Evolutionary conservation across 345 rosid genomes (phyloP).

Genomic region (Eucalyptus victrix): DNA sequence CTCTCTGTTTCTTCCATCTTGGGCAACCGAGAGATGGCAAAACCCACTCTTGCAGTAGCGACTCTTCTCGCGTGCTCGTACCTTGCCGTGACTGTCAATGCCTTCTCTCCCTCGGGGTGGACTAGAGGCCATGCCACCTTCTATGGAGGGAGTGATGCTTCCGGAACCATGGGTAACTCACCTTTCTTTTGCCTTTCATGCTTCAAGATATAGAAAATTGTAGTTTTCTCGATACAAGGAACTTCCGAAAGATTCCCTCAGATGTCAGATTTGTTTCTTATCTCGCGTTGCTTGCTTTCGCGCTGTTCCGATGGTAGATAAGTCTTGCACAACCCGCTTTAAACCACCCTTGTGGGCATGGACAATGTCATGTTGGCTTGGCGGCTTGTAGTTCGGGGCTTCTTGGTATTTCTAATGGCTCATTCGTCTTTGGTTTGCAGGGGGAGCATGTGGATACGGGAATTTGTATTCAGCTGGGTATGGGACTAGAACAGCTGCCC

Average conservation of each 20-base stretch:
- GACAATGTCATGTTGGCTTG: background rate
- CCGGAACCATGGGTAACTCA: constrained; percentile 65
- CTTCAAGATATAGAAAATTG: background rate
- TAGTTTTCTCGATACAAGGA: too few relatives aligned
- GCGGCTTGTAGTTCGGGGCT: background rate
- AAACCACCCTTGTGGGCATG: background rate
- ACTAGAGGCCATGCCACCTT: constrained; percentile 66
- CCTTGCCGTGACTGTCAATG: constrained; percentile 8
- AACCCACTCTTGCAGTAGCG: background rate
- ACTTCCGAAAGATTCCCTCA: background rate
- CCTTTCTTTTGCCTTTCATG: background rate
- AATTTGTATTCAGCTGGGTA: constrained; percentile 56
- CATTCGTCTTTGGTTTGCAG: constrained; percentile 3
- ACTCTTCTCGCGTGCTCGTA: constrained; percentile 15
- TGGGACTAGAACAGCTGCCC: constrained; percentile 60
- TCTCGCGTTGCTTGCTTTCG: background rate
- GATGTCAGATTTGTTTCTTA: background rate
- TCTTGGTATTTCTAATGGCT: background rate
- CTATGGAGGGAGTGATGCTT: constrained; percentile 80
- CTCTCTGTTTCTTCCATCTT: background rate
- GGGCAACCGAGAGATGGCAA: constrained; percentile 13
- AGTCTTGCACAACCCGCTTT: background rate
- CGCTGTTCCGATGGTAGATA: background rate
- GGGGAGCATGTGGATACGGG: constrained; percentile 82
- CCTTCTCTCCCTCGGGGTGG: constrained; percentile 46